phyloP scores from a whole-genome alignment of 2,329 filamentous ascomycete genomes.

The Alternaria gaisen region DNA sequence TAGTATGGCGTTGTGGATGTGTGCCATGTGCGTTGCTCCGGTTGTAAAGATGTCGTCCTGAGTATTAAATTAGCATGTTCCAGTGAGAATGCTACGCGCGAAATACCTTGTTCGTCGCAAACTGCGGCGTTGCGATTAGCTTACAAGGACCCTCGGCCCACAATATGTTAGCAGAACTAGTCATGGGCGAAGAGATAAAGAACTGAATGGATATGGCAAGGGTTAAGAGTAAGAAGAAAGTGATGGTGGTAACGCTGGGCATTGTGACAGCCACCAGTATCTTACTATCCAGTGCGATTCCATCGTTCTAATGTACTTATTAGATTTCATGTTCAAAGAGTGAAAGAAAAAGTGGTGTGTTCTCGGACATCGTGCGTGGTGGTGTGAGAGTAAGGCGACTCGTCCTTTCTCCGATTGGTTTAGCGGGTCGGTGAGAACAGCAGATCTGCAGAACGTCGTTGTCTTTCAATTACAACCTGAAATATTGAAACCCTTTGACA shows the following conservation, averaged over 20 bases:
- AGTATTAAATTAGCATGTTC: not conserved
- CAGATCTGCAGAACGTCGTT: not conserved
- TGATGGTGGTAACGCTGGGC: conserved; percentile 16
- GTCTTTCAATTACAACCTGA: not conserved
- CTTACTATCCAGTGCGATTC: not conserved
- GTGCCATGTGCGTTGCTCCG: conserved; percentile 50
- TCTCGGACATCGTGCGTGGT: conserved; percentile 25
- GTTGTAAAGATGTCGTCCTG: conserved; percentile 46
- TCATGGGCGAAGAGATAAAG: conserved; percentile 12
- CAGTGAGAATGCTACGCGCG: not conserved
- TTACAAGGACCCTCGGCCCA: conserved; percentile 46
- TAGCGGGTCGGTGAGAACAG: not conserved
- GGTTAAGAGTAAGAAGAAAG: conserved; percentile 12
- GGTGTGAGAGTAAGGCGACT: conserved; percentile 26
- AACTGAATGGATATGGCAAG: conserved; percentile 15
- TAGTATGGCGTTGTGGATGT: conserved; percentile 53
- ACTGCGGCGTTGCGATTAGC: conserved; percentile 41
- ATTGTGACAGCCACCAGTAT: conserved; percentile 6
- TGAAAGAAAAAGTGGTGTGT: conserved; percentile 7
- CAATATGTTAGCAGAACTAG: conserved; percentile 16
- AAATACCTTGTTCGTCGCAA: conserved; percentile 42
- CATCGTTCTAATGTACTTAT: not conserved
- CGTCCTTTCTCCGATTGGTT: not conserved
- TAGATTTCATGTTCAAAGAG: not conserved
- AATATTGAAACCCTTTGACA: no score